Evolutionary conservation across 2,329 filamentous ascomycete genomes (phyloP), one percentile per base, ranked within the genome.

Genomic region (Arthrinium puccinioides): DNA sequence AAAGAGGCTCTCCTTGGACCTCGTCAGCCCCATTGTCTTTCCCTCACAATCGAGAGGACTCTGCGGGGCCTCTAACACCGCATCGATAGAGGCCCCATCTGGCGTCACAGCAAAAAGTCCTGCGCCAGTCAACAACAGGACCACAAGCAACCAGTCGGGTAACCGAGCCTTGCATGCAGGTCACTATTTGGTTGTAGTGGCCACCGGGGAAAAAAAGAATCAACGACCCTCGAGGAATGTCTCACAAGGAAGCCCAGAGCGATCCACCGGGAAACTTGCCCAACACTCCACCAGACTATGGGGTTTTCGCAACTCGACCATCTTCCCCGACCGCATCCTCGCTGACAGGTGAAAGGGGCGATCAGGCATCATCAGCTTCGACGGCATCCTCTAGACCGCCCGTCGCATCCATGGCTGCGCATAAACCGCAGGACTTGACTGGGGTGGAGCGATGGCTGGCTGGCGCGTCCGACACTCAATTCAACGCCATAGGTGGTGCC

Each of bases 401-500:
- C 40, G 41, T 53, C 45, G 44, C 49, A 36, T 43, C 49, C 40
- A 57, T 57, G 53, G 49, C 50, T 5, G 32, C 49, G 32, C 49
- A 51, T 33, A 45, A 43, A 45, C 65, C 50, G 19, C 41, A 40
- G 26, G 46, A 41, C 30, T 39, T 62, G 21, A 72, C 70, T 32
- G 51, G 60, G 35, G 51, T 78, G 44, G 70, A 82, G 55, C 65
- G 63, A 49, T 81, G 76, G 72, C 69, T 74, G 16, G 60, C 67
- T 32, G 51, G 56, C 26, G 75, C 76, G 35, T 76, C 75, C 23
- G 72, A 79, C 44, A 69, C 74, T 15, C 73, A 77, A 45, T 80
- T 97, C 59, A 87, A 94, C 59, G 87, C 87, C 44, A 70, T 96
- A 39, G 83, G 87, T 29, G 92, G 92, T 39, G 90, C 89, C 33